Evolutionary conservation across 495 filamentous ascomycete genomes (phyloP).

Genomic region (Umbilicaria muhlenbergii): DNA sequence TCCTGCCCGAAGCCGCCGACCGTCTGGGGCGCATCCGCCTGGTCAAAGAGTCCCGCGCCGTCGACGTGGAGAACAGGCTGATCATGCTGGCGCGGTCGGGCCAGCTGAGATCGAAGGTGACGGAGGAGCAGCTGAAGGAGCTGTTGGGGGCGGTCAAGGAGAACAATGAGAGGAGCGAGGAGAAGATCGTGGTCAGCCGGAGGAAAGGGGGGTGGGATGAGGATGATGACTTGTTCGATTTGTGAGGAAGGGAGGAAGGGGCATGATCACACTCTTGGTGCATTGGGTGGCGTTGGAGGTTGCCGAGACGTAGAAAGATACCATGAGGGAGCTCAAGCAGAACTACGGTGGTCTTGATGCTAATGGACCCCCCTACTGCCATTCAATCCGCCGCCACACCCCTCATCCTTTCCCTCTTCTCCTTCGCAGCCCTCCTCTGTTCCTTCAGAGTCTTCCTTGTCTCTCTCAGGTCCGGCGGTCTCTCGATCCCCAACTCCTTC

Average conservation of each 20-base stretch:
- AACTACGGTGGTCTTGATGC: background rate
- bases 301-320: too few species aligned
- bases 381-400: conserved; percentile 11
- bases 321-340: too few species aligned
- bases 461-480: conserved; percentile 73
- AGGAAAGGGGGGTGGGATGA: conserved; percentile 78
- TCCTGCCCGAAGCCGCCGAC: conserved; percentile 84
- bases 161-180: conserved; percentile 33
- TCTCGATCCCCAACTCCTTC: conserved; percentile 61
- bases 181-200: conserved; percentile 70
- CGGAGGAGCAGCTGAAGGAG: conserved; percentile 86
- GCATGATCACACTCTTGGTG: too few species aligned
- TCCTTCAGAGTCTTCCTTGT: conserved; percentile 56
- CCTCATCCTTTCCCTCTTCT: conserved; percentile 20
- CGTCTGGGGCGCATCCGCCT: conserved; percentile 86
- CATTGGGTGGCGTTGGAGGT: too few species aligned
- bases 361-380: background rate
- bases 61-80: conserved; percentile 80
- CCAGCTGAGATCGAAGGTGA: conserved; percentile 75
- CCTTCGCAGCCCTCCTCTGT: conserved; percentile 49
- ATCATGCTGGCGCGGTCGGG: conserved; percentile 81
- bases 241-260: conserved; percentile 15
- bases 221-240: conserved; percentile 65
- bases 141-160: conserved; percentile 70
- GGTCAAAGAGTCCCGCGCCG: conserved; percentile 83